Evolutionary conservation across 2,329 filamentous ascomycete genomes (phyloP).

Genomic region (Fusarium sp.): DNA sequence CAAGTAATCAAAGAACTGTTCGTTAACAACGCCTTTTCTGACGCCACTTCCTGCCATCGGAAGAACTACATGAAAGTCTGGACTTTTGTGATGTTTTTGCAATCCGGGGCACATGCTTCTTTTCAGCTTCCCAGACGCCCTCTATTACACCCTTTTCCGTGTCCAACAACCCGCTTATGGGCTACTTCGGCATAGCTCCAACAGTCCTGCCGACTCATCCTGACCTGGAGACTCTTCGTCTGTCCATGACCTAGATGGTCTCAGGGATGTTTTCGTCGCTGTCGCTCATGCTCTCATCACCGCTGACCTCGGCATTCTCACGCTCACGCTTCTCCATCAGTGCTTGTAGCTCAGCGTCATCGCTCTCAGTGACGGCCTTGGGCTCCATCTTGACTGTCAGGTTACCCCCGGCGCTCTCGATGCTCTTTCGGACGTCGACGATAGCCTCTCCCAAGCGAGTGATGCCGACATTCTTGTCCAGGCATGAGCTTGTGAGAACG

Average conservation of each 20-base stretch:
- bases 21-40: constrained; percentile 49
- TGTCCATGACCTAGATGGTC: constrained; percentile 53
- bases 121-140: constrained; percentile 40
- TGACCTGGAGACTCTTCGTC: constrained; percentile 31
- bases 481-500: constrained; percentile 92
- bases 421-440: constrained; percentile 84
- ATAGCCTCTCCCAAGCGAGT: constrained; percentile 89
- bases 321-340: constrained; percentile 99
- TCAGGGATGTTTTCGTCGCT: constrained; percentile 83
- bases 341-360: constrained; percentile 95
- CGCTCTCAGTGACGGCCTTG: constrained; percentile 98
- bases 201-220: constrained; percentile 38
- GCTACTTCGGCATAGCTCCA: constrained; percentile 31
- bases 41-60: constrained; percentile 47
- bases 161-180: constrained; percentile 42
- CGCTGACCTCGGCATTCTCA: constrained; percentile 97
- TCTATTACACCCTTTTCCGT: constrained; percentile 49
- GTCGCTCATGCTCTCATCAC: constrained; percentile 95
- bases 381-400: constrained; percentile 97
- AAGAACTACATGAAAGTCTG: constrained; percentile 49
- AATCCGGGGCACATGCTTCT: constrained; percentile 37
- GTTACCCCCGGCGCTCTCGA: constrained; percentile 81
- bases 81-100: constrained; percentile 49
- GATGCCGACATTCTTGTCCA: constrained; percentile 93
- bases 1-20: constrained; percentile 42